phyloP scores from a whole-genome alignment of 2,329 filamentous ascomycete genomes.

The Verticillium klebahnii region DNA sequence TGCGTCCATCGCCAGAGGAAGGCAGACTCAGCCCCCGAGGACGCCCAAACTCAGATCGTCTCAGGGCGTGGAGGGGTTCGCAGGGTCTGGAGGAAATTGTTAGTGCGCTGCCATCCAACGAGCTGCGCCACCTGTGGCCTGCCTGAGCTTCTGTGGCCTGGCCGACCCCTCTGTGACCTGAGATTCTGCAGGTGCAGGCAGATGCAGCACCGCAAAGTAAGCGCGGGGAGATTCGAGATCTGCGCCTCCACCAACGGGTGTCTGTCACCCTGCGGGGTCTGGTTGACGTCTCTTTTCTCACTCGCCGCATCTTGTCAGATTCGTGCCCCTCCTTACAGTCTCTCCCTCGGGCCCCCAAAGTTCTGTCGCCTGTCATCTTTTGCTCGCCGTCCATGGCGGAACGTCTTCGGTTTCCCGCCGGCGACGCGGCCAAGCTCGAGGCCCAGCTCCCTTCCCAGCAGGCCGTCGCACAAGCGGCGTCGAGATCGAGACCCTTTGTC shows the following conservation, averaged over 20 bases:
- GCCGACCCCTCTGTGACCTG: neutral
- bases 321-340: too few relatives aligned
- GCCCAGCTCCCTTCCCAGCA: conserved; percentile 21
- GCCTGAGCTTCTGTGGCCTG: neutral
- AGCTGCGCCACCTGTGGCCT: too few relatives aligned
- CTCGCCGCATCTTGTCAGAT: too few relatives aligned
- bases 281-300: too few relatives aligned
- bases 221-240: neutral
- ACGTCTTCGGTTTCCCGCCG: conserved; percentile 12
- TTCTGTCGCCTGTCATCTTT: too few relatives aligned
- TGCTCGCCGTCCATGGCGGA: conserved; percentile 19
- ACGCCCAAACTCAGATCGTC: neutral
- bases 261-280: neutral
- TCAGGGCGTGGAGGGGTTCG: neutral
- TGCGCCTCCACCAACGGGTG: neutral
- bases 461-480: conserved; percentile 3
- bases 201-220: neutral
- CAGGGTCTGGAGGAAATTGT: too few relatives aligned
- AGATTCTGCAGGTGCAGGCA: neutral
- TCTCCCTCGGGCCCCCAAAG: too few relatives aligned
- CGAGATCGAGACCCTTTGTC: conserved; percentile 41
- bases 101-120: too few relatives aligned
- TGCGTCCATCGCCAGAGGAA: neutral
- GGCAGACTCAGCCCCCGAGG: neutral
- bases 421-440: conserved; percentile 21